A percentile compares a stretch with the other conserved stretches of the same genome.
Evolutionary conservation across 2,329 filamentous ascomycete species (phyloP).

Genomic region (Botrytis fabae): DNA sequence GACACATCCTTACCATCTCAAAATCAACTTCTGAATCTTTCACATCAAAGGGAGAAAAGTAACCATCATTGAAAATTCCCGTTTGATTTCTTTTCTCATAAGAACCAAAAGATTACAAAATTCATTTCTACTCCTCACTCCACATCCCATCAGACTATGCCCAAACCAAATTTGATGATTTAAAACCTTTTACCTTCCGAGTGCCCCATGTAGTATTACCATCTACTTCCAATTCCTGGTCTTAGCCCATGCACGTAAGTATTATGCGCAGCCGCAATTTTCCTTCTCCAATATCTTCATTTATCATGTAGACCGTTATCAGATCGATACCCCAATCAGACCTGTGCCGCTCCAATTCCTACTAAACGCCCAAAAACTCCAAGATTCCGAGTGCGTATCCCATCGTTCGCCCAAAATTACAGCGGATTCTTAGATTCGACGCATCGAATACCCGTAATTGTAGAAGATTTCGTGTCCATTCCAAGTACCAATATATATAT

Average conservation of each 20-base stretch:
- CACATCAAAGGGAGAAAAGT: not conserved
- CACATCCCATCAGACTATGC: not conserved
- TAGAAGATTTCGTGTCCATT: not conserved
- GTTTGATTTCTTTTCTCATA: not conserved
- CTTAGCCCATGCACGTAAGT: not conserved
- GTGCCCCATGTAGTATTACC: not conserved
- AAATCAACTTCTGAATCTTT: not conserved
- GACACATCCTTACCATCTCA: not conserved
- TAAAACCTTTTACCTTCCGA: not conserved
- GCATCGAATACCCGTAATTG: not conserved
- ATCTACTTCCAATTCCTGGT: not conserved
- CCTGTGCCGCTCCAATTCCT: not conserved
- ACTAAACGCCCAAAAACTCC: constrained; percentile 8
- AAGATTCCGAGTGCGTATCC: not conserved
- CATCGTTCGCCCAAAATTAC: not conserved
- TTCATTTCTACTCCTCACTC: not conserved
- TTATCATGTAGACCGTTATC: not conserved
- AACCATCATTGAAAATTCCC: not conserved
- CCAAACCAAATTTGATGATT: constrained; percentile 7
- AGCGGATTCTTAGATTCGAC: not conserved
- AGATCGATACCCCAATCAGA: not conserved
- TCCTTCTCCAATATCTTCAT: not conserved
- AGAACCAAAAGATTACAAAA: not conserved
- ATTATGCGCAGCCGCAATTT: not conserved
- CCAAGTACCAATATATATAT: constrained; percentile 13